Base-by-base conservation (phyloP, 202 grass and related monocot species). In the Digitaria exilis region DNA sequence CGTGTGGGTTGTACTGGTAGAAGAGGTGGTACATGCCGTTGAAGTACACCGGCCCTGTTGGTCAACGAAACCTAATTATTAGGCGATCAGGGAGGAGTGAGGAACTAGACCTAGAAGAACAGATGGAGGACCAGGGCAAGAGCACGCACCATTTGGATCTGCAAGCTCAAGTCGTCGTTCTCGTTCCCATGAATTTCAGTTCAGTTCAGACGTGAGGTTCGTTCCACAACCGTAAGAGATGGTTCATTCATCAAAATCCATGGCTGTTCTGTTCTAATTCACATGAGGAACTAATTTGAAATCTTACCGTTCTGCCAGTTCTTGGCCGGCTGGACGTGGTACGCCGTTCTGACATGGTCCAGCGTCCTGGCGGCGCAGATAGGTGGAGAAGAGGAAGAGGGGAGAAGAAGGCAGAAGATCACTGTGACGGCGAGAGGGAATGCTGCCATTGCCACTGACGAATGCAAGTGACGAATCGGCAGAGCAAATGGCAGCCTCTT, bases 261-360 rank as follows among this genome's bases (percentile, higher is more conserved):
- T 69, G n/a, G 11, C 7, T 29, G 24, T 7, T 39, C 37, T 39
- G 37, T 0, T 29, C 67, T 46, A 45, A 29, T 48, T 71, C 3
- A 48, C 16, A 71, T 1, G 6, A 45, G 13, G 25, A 18, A 19
- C 5, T n/a, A n/a, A n/a, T n/a, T 28, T 30, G 24, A 11, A 45
- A 41, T 0, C 22, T 3, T 79, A 94, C 89, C 92, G 34, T 94
- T 94, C 65, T 89, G 82, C 92, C 89, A 94, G 76, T 94, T 86
- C 86, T 87, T 94, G 9, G 89, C 78, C 3, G 89, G 89, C 71
- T 91, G 92, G 84, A 94, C 89, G 79, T 94, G 92, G 83, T 82
- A 94, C 30, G 86, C 89, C 6, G 86, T 91, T 69, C 86, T 82
- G 67, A 54, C 88, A n/a, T 74, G 49, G 58, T 25, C 35, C 44